Evolutionary conservation across 139 green algal species (phyloP).

Genomic region (Coelastrella sp.): DNA sequence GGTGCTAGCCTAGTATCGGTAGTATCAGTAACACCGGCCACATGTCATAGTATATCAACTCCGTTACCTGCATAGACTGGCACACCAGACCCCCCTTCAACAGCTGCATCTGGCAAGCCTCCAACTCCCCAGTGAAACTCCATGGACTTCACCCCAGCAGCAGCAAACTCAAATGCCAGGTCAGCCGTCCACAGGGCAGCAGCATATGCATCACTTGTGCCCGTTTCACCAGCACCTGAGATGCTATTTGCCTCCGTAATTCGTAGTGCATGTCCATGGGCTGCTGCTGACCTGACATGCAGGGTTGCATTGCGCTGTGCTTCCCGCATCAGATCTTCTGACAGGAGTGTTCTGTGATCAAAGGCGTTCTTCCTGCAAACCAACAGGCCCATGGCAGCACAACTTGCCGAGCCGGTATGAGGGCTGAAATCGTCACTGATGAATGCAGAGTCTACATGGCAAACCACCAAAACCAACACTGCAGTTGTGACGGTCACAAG

Average conservation of each 20-base stretch:
- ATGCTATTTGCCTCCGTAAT: slow-evolving; percentile 40
- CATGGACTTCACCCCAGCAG: not conserved
- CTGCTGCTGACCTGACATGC: not conserved
- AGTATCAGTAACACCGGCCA: too few species aligned
- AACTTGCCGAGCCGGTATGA: too few species aligned
- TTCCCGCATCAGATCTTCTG: slow-evolving; percentile 34
- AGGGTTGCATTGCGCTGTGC: slow-evolving; percentile 28
- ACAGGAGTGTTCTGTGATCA: not conserved
- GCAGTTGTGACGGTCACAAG: too few species aligned
- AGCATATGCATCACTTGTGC: slow-evolving; percentile 28
- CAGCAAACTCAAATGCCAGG: slow-evolving; percentile 42
- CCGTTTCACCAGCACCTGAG: slow-evolving; percentile 21
- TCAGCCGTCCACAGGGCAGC: slow-evolving; percentile 45
- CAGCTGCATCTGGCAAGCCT: not conserved
- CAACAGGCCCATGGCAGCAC: too few species aligned
- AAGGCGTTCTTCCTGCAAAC: slow-evolving; percentile 24
- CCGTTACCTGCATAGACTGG: slow-evolving; percentile 33
- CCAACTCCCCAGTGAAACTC: slow-evolving; percentile 23
- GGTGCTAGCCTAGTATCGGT: too few species aligned
- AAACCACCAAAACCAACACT: too few species aligned
- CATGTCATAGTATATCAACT: too few species aligned
- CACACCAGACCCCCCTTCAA: not conserved
- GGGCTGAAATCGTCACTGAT: too few species aligned
- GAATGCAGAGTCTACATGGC: too few species aligned
- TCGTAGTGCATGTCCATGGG: not conserved